phyloP scores from a whole-genome alignment of 192 early-diverging fungal species.

The Hyaloraphidium curvatum region DNA sequence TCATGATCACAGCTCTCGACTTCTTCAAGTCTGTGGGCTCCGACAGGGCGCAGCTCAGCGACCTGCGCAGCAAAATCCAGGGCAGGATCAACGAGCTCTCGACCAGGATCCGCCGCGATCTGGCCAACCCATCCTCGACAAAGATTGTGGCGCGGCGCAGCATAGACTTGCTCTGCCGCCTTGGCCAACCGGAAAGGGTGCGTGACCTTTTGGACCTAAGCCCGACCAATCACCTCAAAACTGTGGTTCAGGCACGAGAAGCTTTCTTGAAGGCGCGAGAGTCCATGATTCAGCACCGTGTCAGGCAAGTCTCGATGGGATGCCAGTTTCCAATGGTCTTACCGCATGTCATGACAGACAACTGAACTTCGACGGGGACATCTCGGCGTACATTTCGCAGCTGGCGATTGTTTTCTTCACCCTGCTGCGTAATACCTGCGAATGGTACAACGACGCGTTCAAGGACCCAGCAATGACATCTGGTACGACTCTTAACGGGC shows the following conservation, averaged over 20 bases:
- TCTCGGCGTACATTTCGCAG: conserved; percentile 63
- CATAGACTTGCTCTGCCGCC: conserved; percentile 57
- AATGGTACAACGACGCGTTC: conserved; percentile 87
- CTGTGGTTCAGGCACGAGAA: conserved; percentile 46
- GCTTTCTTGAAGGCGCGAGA: conserved; percentile 66
- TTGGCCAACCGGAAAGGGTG: conserved; percentile 54
- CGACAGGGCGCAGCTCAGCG: conserved; percentile 16
- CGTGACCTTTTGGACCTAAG: background rate
- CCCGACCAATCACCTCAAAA: conserved; percentile 4
- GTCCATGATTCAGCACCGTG: conserved; percentile 52
- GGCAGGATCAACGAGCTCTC: conserved; percentile 25
- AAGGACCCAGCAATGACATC: conserved; percentile 74
- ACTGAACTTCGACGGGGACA: conserved; percentile 76
- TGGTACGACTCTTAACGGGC: conserved; percentile 19
- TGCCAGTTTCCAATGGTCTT: background rate
- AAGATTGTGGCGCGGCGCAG: conserved; percentile 59
- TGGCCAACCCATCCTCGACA: conserved; percentile 61
- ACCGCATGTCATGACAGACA: conserved; percentile 25
- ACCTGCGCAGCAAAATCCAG: conserved; percentile 14
- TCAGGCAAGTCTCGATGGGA: conserved; percentile 22
- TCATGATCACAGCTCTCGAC: background rate
- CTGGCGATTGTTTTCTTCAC: conserved; percentile 74
- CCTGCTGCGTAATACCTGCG: conserved; percentile 82
- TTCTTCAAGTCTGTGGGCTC: background rate
- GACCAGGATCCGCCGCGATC: conserved; percentile 35